Conservation (phyloP, 2,329 filamentous ascomycete genomes). For the Monilinia aucupariae region DNA sequence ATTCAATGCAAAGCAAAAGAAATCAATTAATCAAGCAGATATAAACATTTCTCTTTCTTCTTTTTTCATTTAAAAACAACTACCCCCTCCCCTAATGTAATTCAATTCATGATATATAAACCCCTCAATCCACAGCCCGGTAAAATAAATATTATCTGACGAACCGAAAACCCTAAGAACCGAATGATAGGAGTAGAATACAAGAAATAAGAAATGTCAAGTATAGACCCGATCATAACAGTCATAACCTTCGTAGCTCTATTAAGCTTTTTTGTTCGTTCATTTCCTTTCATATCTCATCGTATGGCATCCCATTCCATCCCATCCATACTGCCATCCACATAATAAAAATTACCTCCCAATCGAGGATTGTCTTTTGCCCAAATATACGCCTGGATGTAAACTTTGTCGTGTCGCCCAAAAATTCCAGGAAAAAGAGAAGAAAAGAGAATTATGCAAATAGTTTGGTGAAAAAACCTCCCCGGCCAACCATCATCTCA, state of each 20-base stretch:
- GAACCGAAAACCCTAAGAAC: conserved; percentile 7
- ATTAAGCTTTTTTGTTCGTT: conserved; percentile 15
- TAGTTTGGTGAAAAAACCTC: neutral
- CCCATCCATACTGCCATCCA: neutral
- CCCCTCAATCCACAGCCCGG: neutral
- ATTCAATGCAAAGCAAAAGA: too few species aligned
- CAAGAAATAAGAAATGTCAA: conserved; percentile 14
- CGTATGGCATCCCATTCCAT: conserved; percentile 1
- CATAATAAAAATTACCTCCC: neutral
- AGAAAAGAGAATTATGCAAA: conserved; percentile 15
- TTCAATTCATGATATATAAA: conserved; percentile 10
- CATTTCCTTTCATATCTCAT: conserved; percentile 4
- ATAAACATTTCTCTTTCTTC: too few species aligned
- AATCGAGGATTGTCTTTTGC: conserved; percentile 6
- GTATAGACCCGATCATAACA: conserved; percentile 17
- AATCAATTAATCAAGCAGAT: too few species aligned
- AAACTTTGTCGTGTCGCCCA: neutral
- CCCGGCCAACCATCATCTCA: conserved; percentile 13
- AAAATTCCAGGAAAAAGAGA: neutral
- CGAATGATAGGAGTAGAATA: conserved; percentile 17
- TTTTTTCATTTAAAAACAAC: neutral
- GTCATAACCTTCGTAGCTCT: conserved; percentile 16
- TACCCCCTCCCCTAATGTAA: neutral
- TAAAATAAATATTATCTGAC: neutral
- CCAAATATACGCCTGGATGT: conserved; percentile 9